A percentile compares a stretch with the other conserved stretches of the same genome.
Evolutionary conservation across 2,329 filamentous ascomycete species (phyloP).

Genomic region (Tricladium varicosporioides): DNA sequence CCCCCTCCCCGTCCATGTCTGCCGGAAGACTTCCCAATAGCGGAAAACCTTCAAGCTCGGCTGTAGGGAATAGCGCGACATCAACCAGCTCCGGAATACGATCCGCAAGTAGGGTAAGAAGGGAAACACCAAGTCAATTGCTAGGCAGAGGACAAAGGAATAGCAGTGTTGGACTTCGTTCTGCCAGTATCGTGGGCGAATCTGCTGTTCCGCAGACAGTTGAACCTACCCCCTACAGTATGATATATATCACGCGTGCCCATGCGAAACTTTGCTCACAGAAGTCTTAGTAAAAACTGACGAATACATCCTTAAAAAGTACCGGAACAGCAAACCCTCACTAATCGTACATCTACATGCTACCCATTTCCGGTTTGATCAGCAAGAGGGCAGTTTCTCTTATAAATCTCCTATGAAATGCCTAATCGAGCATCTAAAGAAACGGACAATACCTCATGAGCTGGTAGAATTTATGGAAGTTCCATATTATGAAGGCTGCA

Average conservation of each 20-base stretch:
- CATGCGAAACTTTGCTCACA: conserved; percentile 16
- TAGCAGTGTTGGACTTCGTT: conserved; percentile 47
- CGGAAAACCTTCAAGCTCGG: conserved; percentile 47
- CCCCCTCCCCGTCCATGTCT: conserved; percentile 49
- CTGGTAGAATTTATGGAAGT: conserved; percentile 80
- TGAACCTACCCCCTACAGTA: conserved; percentile 55
- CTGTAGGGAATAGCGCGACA: conserved; percentile 44
- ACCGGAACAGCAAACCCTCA: conserved; percentile 70
- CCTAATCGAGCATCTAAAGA: conserved; percentile 71
- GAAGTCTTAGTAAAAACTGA: conserved; percentile 64
- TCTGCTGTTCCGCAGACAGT: conserved; percentile 36
- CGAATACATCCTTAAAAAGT: conserved; percentile 80
- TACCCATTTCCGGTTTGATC: conserved; percentile 87
- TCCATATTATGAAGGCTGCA: conserved; percentile 87
- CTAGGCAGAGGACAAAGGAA: conserved; percentile 49
- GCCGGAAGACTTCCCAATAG: conserved; percentile 52
- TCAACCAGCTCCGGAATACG: conserved; percentile 40
- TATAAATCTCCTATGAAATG: conserved; percentile 91
- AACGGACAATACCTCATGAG: conserved; percentile 82
- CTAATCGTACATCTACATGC: conserved; percentile 82
- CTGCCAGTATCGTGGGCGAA: conserved; percentile 48
- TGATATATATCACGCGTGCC: not conserved
- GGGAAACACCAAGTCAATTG: conserved; percentile 50
- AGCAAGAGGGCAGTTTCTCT: conserved; percentile 86
- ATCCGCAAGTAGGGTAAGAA: conserved; percentile 56